Base-by-base conservation (phyloP, 2,329 filamentous ascomycete genomes). In the Nigrograna mackinnonii region DNA sequence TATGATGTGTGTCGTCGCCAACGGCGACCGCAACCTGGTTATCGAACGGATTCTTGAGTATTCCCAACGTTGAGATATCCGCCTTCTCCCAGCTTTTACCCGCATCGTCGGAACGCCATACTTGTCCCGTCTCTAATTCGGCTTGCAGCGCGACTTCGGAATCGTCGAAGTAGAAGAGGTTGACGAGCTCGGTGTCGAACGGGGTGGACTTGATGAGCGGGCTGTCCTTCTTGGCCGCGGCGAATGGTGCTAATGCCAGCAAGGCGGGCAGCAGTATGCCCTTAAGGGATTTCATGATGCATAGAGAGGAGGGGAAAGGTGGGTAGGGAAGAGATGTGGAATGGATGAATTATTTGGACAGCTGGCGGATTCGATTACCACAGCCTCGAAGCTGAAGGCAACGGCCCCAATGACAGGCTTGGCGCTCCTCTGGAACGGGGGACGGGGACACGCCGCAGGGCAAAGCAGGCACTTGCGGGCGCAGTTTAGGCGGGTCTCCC, bases 101-200 rank as follows among this genome's bases (percentile, higher is more conserved):
- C 28, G 88, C 91, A 72, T 97, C 83, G 35, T 78, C 77, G 33
- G 92, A 95, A 46, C 89, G 85, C 68, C 85, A 91, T 38, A 95
- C 77, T 49, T 82, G 83, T 46, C 79, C 77, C 30, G 79, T 78
- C 12, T 77, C 68, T 37, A 74, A 62, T 64, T 95, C 87, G 57
- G 86, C 84, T 62, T 90, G 84, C 34, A 97, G 71, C 45, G 95
- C 77, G 38, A 87, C 82, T 66, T 96, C 86, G 53, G 89, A 91
- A 67, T 92, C 89, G 61, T 94, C 86, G 64, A 99, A 97, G 72
- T 96, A 99, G 71, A 87, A 87, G 52, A 96, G 74, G 64, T 84
- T 84, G 40, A 72, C 65, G 1, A 90, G 88, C 40, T 77, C 70
- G 57, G 84, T 76, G 33, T 86, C 75, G 71, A 96, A 88, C 35